phyloP scores from a whole-genome alignment of 345 rosid species.

The Gossypium anomalum region DNA sequence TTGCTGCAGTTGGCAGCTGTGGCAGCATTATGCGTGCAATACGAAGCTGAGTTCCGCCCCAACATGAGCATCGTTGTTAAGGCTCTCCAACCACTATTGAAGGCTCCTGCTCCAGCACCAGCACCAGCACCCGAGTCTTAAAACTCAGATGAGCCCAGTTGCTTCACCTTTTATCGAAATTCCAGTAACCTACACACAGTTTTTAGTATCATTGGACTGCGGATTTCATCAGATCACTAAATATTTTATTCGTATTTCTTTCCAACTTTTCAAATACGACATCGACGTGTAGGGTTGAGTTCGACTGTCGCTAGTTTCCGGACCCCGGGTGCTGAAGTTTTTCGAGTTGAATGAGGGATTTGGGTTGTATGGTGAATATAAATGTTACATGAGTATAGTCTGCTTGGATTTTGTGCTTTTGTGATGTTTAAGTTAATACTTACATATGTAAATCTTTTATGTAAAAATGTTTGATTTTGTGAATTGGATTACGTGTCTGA shows the following conservation, averaged over 20 bases:
- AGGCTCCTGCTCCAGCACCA: conserved; percentile 39
- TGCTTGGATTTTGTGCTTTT: background rate
- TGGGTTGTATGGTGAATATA: background rate
- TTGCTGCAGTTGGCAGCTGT: conserved; percentile 81
- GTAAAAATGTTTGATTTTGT: background rate
- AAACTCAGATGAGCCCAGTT: conserved; percentile 2
- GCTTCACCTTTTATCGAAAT: conserved; percentile 5
- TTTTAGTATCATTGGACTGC: conserved; percentile 28
- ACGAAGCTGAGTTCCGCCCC: conserved; percentile 95
- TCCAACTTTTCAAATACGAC: conserved; percentile 22
- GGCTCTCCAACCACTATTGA: conserved; percentile 95
- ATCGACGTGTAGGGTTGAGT: conserved; percentile 20
- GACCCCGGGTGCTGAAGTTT: conserved; percentile 12
- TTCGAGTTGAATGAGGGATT: conserved; percentile 7
- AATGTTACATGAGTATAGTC: conserved; percentile 1
- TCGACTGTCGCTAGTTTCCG: background rate
- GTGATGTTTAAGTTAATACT: no score
- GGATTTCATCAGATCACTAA: conserved; percentile 14
- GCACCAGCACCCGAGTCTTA: conserved; percentile 28
- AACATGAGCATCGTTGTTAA: conserved; percentile 97
- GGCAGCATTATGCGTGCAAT: conserved; percentile 96
- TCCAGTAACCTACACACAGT: conserved; percentile 30
- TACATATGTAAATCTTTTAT: no score
- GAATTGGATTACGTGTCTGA: no score
- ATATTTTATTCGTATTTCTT: background rate